Evolutionary conservation across 108 stramenopile species (phyloP).

Genomic region (Skeletonema costatum): DNA sequence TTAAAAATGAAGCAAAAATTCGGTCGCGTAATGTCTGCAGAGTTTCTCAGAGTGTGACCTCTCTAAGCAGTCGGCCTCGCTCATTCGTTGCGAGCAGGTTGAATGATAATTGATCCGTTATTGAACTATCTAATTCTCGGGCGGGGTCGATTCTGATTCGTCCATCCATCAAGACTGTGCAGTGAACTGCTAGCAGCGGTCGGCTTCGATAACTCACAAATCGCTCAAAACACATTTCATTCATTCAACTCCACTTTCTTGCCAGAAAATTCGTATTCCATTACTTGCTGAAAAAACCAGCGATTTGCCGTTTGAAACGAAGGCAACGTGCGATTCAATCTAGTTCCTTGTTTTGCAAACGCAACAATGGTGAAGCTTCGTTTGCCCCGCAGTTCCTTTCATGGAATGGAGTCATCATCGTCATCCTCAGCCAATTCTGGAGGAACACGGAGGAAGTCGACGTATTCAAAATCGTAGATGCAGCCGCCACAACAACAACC

Average conservation of each 20-base stretch:
- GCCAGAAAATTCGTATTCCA: not conserved
- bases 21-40: no score
- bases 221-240: not conserved
- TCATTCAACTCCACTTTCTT: not conserved
- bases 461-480: conserved; percentile 1
- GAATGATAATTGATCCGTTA: no score
- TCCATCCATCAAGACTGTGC: not conserved
- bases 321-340: not conserved
- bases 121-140: no score
- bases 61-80: no score
- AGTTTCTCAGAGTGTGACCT: no score
- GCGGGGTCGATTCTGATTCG: no score
- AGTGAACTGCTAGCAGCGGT: not conserved
- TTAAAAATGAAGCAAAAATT: no score
- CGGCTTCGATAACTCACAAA: not conserved
- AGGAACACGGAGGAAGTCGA: not conserved
- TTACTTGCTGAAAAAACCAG: not conserved
- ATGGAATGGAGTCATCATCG: not conserved
- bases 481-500: not conserved
- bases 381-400: not conserved
- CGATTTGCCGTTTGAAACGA: not conserved
- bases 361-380: not conserved
- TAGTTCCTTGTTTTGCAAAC: not conserved
- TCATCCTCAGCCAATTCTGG: not conserved
- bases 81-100: no score